Percentiles rank a stretch among this genome's conserved stretches.
Conservation (phyloP, 2,329 filamentous ascomycete species). For the Alternaria gansuensis region DNA sequence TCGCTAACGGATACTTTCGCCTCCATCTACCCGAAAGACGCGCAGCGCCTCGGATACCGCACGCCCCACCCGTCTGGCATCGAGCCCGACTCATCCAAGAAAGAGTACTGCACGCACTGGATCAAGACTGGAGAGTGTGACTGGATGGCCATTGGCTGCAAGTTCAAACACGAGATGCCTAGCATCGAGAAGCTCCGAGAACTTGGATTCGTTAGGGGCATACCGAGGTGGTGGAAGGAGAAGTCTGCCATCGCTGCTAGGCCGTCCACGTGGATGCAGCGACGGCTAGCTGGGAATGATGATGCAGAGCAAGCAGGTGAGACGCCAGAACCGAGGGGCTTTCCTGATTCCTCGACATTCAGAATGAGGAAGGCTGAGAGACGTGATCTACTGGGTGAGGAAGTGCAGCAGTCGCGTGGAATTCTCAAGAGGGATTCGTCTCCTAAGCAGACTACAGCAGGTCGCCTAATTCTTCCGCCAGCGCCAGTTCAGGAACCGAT, state of each 20-base stretch:
- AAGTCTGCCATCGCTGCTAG: conserved; percentile 46
- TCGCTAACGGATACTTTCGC: conserved; percentile 41
- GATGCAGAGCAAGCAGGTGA: conserved; percentile 6
- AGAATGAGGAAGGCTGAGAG: neutral
- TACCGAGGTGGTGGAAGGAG: conserved; percentile 67
- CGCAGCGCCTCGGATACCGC: conserved; percentile 40
- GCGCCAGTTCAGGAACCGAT: neutral
- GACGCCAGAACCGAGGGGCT: conserved; percentile 4
- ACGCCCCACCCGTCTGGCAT: conserved; percentile 49
- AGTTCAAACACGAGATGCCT: conserved; percentile 92
- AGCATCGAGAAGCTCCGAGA: conserved; percentile 71
- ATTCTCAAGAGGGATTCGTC: neutral
- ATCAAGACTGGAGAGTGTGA: conserved; percentile 85
- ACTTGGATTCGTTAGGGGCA: conserved; percentile 68
- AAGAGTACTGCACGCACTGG: conserved; percentile 88
- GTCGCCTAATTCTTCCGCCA: neutral
- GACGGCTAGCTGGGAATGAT: conserved; percentile 20
- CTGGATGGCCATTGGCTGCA: conserved; percentile 85
- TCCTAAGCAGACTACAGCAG: neutral
- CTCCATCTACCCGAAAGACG: conserved; percentile 36
- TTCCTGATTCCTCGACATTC: conserved; percentile 22
- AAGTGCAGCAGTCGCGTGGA: neutral
- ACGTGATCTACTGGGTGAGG: neutral
- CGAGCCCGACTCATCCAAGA: conserved; percentile 61
- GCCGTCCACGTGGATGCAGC: conserved; percentile 40